A percentile compares a stretch with the other conserved stretches of the same genome.
phyloP scores from a whole-genome alignment of 2,329 filamentous ascomycete species.

The Fusarium dimerum region DNA sequence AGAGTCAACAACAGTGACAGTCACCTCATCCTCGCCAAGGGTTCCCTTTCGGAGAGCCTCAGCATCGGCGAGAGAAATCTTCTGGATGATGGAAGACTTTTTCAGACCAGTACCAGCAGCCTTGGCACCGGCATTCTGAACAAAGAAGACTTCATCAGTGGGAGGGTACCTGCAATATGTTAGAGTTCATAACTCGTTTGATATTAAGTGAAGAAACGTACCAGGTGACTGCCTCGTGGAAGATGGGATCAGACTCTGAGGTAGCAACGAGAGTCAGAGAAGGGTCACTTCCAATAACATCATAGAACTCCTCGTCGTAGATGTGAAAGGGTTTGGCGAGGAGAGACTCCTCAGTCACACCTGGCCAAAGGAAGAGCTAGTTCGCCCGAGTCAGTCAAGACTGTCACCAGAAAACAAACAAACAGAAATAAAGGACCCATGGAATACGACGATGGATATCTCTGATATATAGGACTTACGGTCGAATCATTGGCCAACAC shows the following conservation, averaged over 20 bases:
- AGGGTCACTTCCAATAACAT: constrained; percentile 50
- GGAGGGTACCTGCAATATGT: constrained; percentile 33
- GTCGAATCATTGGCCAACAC: constrained; percentile 20
- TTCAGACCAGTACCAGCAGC: constrained; percentile 51
- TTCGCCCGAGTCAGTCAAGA: background rate
- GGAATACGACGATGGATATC: no score
- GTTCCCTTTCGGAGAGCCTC: constrained; percentile 25
- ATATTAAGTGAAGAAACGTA: background rate
- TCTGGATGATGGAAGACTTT: constrained; percentile 52
- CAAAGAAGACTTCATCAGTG: constrained; percentile 56
- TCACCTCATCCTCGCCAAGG: constrained; percentile 34
- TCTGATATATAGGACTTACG: background rate
- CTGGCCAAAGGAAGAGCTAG: constrained; percentile 23
- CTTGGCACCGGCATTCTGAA: constrained; percentile 49
- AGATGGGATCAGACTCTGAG: constrained; percentile 46
- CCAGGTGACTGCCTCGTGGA: constrained; percentile 59
- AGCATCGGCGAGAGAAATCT: constrained; percentile 48
- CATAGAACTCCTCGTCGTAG: constrained; percentile 52
- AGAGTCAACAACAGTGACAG: constrained; percentile 43
- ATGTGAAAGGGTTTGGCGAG: constrained; percentile 24
- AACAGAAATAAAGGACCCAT: no score
- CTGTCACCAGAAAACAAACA: no score
- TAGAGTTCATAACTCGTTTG: background rate
- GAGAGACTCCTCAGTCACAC: constrained; percentile 23
- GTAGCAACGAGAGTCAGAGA: constrained; percentile 51